Evolutionary conservation across 2,329 filamentous ascomycete species (phyloP), one percentile per base, ranked within the genome.

Genomic region (Ascochyta koolunga): DNA sequence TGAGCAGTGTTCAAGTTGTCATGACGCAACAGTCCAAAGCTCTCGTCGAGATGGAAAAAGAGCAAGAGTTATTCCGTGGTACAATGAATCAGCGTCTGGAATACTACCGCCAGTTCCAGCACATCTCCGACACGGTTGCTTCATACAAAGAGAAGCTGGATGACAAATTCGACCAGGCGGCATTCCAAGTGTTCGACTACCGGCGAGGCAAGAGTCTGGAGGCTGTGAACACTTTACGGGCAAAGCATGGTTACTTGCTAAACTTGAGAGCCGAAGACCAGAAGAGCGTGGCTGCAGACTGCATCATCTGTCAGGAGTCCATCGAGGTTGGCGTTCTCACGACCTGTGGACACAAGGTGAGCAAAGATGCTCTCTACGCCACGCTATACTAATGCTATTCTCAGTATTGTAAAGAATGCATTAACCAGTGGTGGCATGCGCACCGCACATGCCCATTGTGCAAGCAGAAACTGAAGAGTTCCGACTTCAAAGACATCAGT

Each of bases 21-120:
- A 75, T 78, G 32, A 73, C 75, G 2, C 76, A 79, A 18, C 84
- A 87, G 66, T 75, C 75, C 4, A 86, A 86, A 62, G 72, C 75
- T 15, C 68, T 82, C 3, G 69, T 69, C 4, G 78, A 75, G 9
- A 66, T 88, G 11, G 86, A 90, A 56, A 84, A 84, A 54, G 93
- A 97, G 71, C 77, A 91, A 5, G 88, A 93, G 40, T 78, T 86
- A 24, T 95, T 96, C 70, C 88, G 86, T 24, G 80, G 82, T 15
- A 86, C 89, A 0, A 93, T 96, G 86, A 98, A 98, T 66, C 82
- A 86, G 32, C 87, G 95, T 13, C 77, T 97, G 0, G 91, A 95
- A 52, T 98, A 92, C 70, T 98, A 98, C 70, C 86, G 89, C 5
- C 92, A 97, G 67, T 81, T 98, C 10, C 95, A 98, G 69, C 84